Evolutionary conservation across 805 yeast species (phyloP), one percentile per base, ranked within the genome.

Genomic region (Saccharomyces eubayanus): DNA sequence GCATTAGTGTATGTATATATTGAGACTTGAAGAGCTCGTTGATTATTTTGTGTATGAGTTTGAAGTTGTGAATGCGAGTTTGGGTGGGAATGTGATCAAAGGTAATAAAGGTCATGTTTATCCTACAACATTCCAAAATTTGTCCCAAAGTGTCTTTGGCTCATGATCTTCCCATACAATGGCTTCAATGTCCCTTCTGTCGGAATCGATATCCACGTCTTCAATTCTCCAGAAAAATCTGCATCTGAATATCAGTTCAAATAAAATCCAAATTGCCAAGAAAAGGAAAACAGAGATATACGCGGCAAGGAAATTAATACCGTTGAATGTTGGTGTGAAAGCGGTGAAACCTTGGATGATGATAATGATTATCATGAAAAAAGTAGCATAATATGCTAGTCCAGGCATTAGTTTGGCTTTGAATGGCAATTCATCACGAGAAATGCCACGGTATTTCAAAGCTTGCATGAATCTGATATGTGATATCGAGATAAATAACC

Each of bases 381-480:
- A 69, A 3, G 80, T 70, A 2, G 89, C 80, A 61, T 85, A 84
- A 69, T 81, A 83, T 1, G 91, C 87, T 55, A 74, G 69, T 57
- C 66, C 78, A 2, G 95, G 94, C 83, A 84, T 85, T 53, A 77
- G 74, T n/a, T 64, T 65, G 8, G 94, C 91, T 68, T 84, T 85
- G 75, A 77, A 89, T 9, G 96, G 94, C 54, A 88, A 74, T 10
- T 78, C 76, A 60, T 84, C 83, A 63, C 96, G 74, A 28, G 84
- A 74, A 53, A 86, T 83, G 50, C 83, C 83, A 67, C 89, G 80
- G 24, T 73, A 66, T 60, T 77, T 79, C 61, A 88, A 71, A 31
- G 85, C 83, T 45, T 74, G 68, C 84, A 85, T 85, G 71, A 85
- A 86, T 66, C 91, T 75, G 54, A 86, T 70, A 69, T 85, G 91